Conservation (phyloP, 2,329 filamentous ascomycete genomes). For the Claviceps africana region DNA sequence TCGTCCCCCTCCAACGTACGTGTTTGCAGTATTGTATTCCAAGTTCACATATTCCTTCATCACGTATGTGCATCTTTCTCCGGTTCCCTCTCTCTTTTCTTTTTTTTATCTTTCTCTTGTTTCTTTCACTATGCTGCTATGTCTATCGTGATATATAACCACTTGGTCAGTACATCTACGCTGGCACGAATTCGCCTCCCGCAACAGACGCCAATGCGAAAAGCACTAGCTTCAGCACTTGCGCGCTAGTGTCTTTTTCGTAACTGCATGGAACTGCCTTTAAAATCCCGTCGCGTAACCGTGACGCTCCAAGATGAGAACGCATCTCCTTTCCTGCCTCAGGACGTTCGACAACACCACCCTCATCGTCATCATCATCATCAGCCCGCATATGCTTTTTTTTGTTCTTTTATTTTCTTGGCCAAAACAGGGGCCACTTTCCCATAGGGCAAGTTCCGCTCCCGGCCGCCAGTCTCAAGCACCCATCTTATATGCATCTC, state of each 20-base stretch:
- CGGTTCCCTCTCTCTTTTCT: not conserved
- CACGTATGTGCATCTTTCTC: not conserved
- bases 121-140: slow-evolving; percentile 9
- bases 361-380: slow-evolving; percentile 4
- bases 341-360: not conserved
- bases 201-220: slow-evolving; percentile 9
- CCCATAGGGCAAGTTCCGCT: not conserved
- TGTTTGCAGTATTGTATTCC: too few relatives aligned
- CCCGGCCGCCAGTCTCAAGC: slow-evolving; percentile 10
- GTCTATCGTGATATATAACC: slow-evolving; percentile 10
- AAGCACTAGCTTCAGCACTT: slow-evolving; percentile 13
- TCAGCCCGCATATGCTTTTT: slow-evolving; percentile 7
- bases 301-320: slow-evolving; percentile 3
- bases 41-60: not conserved
- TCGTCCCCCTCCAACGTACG: too few relatives aligned
- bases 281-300: slow-evolving; percentile 5
- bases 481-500: slow-evolving; percentile 11
- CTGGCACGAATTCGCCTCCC: slow-evolving; percentile 7
- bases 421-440: slow-evolving; percentile 8
- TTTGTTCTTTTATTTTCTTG: too few relatives aligned
- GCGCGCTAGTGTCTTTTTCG: not conserved
- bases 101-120: slow-evolving; percentile 2
- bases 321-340: not conserved
- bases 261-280: slow-evolving; percentile 3
- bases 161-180: slow-evolving; percentile 14